These are phyloP conservation scores for Cercophora samala DNA, from an alignment of 495 filamentous ascomycete species.

Conservation along the genomic window DNA sequence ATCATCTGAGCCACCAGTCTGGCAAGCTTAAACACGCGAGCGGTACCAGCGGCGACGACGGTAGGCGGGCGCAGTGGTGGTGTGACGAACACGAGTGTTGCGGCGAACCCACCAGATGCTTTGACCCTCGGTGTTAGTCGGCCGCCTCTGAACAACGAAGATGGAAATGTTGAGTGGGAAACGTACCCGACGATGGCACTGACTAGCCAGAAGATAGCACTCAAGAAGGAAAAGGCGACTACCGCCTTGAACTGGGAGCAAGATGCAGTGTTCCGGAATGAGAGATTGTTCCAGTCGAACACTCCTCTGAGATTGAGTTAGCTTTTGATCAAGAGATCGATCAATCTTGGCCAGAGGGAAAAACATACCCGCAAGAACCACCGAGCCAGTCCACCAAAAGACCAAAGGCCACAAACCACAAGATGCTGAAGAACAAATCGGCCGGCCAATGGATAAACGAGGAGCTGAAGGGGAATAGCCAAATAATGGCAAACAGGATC, in stretches of 20 bases:
- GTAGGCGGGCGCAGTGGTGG: slow-evolving; percentile 23
- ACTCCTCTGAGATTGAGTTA: background rate
- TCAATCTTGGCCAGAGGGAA: background rate
- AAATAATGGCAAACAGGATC: slow-evolving; percentile 46
- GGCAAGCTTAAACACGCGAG: slow-evolving; percentile 38
- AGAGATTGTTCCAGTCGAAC: slow-evolving; percentile 89
- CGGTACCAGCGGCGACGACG: slow-evolving; percentile 43
- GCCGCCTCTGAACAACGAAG: background rate
- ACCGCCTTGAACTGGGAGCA: slow-evolving; percentile 64
- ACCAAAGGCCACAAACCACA: slow-evolving; percentile 65
- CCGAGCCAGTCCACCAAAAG: slow-evolving; percentile 53
- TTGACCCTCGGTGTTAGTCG: slow-evolving; percentile 7
- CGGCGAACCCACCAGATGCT: slow-evolving; percentile 45
- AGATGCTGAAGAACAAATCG: slow-evolving; percentile 57
- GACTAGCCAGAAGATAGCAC: slow-evolving; percentile 64
- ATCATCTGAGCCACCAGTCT: too few species aligned
- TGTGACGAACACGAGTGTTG: slow-evolving; percentile 39
- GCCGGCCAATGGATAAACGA: slow-evolving; percentile 48
- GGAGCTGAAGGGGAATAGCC: slow-evolving; percentile 47
- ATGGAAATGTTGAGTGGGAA: background rate
- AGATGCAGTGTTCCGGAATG: slow-evolving; percentile 67
- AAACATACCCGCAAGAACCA: slow-evolving; percentile 56
- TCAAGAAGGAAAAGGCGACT: slow-evolving; percentile 64
- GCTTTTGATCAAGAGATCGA: background rate
- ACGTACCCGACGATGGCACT: slow-evolving; percentile 50